Percentiles rank a stretch among this genome's conserved stretches.
These are phyloP conservation scores for Mrakia hoshinonis DNA, from an alignment of 768 basidiomycete species.

Conservation along the genomic window DNA sequence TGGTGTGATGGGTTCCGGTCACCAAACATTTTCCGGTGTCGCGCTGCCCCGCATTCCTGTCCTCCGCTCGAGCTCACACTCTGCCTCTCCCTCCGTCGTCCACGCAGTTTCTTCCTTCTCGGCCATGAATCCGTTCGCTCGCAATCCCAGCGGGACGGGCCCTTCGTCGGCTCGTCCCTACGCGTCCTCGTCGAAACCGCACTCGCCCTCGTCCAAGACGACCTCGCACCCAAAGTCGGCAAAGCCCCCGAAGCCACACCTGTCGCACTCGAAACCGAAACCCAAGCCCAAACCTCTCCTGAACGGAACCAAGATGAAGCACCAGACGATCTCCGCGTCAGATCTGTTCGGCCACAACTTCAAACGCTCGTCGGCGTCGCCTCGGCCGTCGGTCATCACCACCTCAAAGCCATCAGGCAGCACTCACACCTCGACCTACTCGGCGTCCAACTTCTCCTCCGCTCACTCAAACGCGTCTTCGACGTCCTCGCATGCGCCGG, in stretches of 20 bases:
- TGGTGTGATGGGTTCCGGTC: background rate
- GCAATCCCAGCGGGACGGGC: background rate
- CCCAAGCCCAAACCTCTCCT: background rate
- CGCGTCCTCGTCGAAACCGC: background rate
- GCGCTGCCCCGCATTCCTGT: constrained; percentile 27
- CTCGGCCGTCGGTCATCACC: constrained; percentile 5
- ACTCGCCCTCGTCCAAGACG: background rate
- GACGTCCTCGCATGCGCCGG: background rate
- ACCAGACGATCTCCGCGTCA: constrained; percentile 7
- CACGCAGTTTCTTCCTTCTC: background rate
- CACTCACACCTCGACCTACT: background rate
- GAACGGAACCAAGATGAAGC: constrained; percentile 8
- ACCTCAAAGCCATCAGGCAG: background rate
- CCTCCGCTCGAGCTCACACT: constrained; percentile 33
- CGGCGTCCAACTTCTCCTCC: background rate
- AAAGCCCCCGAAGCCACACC: background rate
- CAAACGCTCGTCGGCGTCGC: constrained; percentile 3
- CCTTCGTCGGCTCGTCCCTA: background rate
- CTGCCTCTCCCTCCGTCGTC: background rate
- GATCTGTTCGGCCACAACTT: constrained; percentile 3
- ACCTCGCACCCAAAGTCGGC: background rate
- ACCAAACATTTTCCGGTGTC: constrained; percentile 24
- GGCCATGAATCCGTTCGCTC: background rate
- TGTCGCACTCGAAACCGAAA: background rate
- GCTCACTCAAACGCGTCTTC: background rate